Evolutionary conservation across 2,329 filamentous ascomycete species (phyloP).

Genomic region (Botryotinia narcissicola): DNA sequence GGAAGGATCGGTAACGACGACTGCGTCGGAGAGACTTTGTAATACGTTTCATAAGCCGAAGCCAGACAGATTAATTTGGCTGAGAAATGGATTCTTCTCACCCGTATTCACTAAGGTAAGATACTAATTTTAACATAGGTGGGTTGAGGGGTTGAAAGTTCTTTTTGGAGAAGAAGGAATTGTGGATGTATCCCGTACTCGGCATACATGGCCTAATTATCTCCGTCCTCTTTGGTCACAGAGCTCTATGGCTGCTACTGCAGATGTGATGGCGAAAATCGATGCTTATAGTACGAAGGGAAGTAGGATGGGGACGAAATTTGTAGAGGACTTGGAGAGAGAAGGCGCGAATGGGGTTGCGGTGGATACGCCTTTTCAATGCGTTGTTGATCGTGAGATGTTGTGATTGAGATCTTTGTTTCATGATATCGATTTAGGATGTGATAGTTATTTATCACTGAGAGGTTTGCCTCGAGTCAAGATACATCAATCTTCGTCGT

Average conservation of each 20-base stretch:
- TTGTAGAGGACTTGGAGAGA: neutral
- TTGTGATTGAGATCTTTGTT: neutral
- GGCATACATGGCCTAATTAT: neutral
- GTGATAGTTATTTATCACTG: neutral
- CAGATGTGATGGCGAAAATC: neutral
- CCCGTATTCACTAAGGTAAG: no score
- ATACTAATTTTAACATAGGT: neutral
- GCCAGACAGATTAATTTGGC: no score
- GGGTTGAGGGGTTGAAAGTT: neutral
- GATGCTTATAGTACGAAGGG: neutral
- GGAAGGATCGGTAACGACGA: neutral
- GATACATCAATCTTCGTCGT: neutral
- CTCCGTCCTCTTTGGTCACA: neutral
- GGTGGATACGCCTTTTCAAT: neutral
- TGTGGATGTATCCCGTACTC: neutral
- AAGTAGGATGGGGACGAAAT: neutral
- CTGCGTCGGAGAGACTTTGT: neutral
- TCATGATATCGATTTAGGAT: neutral
- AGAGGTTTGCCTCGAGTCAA: neutral
- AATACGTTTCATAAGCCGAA: neutral
- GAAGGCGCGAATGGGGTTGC: neutral
- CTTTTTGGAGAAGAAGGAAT: neutral
- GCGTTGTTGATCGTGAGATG: neutral
- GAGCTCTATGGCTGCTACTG: neutral
- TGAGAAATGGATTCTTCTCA: no score